Evolutionary conservation across 2,329 filamentous ascomycete species (phyloP).

Genomic region (Epichloe baconii): DNA sequence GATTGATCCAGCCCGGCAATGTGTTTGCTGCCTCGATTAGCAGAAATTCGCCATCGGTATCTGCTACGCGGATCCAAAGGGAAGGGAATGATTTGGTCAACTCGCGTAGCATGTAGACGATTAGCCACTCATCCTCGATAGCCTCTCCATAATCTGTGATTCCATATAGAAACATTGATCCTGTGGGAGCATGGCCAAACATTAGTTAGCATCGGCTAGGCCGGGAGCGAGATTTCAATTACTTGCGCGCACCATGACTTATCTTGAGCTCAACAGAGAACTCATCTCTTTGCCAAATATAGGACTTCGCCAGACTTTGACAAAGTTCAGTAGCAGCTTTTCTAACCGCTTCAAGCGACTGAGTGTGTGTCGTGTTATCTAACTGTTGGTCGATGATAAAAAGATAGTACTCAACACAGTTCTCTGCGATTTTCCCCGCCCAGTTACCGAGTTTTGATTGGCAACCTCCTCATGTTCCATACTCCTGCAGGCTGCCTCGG

Average conservation of each 20-base stretch:
- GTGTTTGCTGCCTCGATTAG: slow-evolving; percentile 85
- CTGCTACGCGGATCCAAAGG: slow-evolving; percentile 71
- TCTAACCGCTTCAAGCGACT: slow-evolving; percentile 57
- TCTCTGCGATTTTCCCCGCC: slow-evolving; percentile 48
- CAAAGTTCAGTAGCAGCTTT: slow-evolving; percentile 52
- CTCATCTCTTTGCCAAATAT: slow-evolving; percentile 87
- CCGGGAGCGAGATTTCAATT: background rate
- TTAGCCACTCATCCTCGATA: slow-evolving; percentile 93
- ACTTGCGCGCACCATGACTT: slow-evolving; percentile 33
- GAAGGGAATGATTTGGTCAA: slow-evolving; percentile 59
- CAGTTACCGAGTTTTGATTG: background rate
- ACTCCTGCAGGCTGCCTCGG: background rate
- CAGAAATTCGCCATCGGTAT: slow-evolving; percentile 90
- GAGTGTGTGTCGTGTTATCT: slow-evolving; percentile 42
- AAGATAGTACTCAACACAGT: slow-evolving; percentile 74
- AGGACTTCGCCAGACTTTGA: slow-evolving; percentile 57
- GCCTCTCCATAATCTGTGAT: slow-evolving; percentile 84
- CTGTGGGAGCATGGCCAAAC: background rate
- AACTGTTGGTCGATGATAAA: slow-evolving; percentile 51
- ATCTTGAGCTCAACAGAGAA: slow-evolving; percentile 59
- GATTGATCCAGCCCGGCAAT: slow-evolving; percentile 80
- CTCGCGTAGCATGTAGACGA: slow-evolving; percentile 79
- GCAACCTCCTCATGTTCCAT: background rate
- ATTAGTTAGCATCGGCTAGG: background rate
- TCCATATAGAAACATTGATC: slow-evolving; percentile 54